Evolutionary conservation across 768 basidiomycete genomes (phyloP).

Genomic region (Strobilomyces dryophilus): DNA sequence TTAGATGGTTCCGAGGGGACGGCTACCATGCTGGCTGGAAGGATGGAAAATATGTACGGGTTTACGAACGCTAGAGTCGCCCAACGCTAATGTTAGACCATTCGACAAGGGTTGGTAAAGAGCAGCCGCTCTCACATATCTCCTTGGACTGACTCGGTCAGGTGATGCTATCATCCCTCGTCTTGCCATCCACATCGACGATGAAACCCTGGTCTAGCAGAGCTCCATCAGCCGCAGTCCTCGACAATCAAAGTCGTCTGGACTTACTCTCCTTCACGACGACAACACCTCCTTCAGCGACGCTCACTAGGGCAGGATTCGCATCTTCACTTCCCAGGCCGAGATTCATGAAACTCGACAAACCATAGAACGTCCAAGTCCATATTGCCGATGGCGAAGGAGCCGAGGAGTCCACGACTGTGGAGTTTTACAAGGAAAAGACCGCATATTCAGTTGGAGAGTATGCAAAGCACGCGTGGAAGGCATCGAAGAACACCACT

Average conservation of each 20-base stretch:
- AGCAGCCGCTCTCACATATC: slow-evolving; percentile 42
- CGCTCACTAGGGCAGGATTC: slow-evolving; percentile 56
- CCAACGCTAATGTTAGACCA: slow-evolving; percentile 53
- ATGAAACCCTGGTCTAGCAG: slow-evolving; percentile 62
- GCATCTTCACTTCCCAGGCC: slow-evolving; percentile 65
- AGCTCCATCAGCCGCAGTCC: background rate
- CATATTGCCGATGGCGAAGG: slow-evolving; percentile 30
- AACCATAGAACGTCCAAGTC: slow-evolving; percentile 69
- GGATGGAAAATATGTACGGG: slow-evolving; percentile 73
- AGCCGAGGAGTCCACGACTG: slow-evolving; percentile 43
- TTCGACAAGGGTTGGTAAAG: slow-evolving; percentile 48
- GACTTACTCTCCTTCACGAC: slow-evolving; percentile 76
- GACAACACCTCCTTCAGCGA: slow-evolving; percentile 60
- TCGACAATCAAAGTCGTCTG: background rate
- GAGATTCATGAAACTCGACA: slow-evolving; percentile 83
- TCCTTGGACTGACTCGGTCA: slow-evolving; percentile 87
- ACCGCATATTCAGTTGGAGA: slow-evolving; percentile 64
- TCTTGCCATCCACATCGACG: slow-evolving; percentile 57
- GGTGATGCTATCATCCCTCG: slow-evolving; percentile 47
- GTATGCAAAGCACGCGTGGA: slow-evolving; percentile 71
- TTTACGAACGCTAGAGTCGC: slow-evolving; percentile 54
- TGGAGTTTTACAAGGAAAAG: slow-evolving; percentile 59
- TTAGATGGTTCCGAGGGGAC: slow-evolving; percentile 21
- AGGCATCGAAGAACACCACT: slow-evolving; percentile 66
- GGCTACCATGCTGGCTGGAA: slow-evolving; percentile 63